Conservation (phyloP, 2,329 filamentous ascomycete genomes). For the Fusarium staphyleae region DNA sequence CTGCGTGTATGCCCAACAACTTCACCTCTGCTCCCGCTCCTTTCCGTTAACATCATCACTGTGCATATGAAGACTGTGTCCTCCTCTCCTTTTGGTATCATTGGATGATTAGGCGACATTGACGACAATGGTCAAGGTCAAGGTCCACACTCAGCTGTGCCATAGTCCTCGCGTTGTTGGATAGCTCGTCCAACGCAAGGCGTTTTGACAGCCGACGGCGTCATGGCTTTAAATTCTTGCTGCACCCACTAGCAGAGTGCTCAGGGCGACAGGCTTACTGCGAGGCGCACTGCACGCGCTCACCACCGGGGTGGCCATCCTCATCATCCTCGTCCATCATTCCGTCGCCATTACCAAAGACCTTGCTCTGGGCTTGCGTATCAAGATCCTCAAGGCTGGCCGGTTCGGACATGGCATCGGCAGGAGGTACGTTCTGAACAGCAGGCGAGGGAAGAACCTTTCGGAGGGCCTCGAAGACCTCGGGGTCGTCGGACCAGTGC, state of each 20-base stretch:
- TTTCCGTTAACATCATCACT: slow-evolving; percentile 19
- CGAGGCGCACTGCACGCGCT: slow-evolving; percentile 86
- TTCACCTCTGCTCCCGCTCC: slow-evolving; percentile 12
- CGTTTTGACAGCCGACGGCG: slow-evolving; percentile 24
- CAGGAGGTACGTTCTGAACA: slow-evolving; percentile 71
- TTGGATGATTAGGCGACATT: slow-evolving; percentile 39
- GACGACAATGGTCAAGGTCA: slow-evolving; percentile 25
- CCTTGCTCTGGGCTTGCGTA: slow-evolving; percentile 67
- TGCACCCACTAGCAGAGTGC: slow-evolving; percentile 16
- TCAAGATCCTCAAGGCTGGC: slow-evolving; percentile 89
- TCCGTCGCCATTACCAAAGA: slow-evolving; percentile 67
- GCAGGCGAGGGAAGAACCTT: slow-evolving; percentile 78
- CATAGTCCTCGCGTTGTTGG: slow-evolving; percentile 5
- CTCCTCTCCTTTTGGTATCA: slow-evolving; percentile 40
- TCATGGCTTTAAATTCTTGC: slow-evolving; percentile 28
- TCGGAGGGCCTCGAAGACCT: slow-evolving; percentile 81
- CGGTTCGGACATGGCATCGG: slow-evolving; percentile 90
- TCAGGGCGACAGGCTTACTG: slow-evolving; percentile 65
- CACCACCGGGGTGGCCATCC: slow-evolving; percentile 74
- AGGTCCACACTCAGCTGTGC: slow-evolving; percentile 31
- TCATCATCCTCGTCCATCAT: slow-evolving; percentile 79
- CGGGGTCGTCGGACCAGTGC: slow-evolving; percentile 69
- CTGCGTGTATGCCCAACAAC: slow-evolving; percentile 26
- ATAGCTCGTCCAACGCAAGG: slow-evolving; percentile 7
- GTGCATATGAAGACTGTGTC: slow-evolving; percentile 11